Evolutionary conservation across 495 filamentous ascomycete species (phyloP).

Genomic region (Xylaria castorea): DNA sequence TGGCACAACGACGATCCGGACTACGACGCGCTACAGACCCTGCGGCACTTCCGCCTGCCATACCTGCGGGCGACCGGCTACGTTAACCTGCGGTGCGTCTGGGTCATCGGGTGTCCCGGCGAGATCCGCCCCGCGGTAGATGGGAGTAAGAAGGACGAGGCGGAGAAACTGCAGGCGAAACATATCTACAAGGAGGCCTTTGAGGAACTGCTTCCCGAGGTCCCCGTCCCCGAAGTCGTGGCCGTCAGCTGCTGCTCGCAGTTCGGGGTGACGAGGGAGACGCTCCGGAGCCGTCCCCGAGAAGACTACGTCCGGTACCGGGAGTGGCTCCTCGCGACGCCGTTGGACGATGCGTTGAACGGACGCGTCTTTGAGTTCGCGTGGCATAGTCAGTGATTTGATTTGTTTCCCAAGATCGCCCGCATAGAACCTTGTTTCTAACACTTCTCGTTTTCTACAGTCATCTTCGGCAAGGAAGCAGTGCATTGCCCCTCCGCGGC

Average conservation of each 20-base stretch:
- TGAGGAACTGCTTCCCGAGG: conserved; percentile 60
- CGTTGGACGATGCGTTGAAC: conserved; percentile 60
- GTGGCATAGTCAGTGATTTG: conserved; percentile 69
- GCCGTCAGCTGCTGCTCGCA: conserved; percentile 72
- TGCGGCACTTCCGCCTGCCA: conserved; percentile 60
- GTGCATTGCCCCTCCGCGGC: conserved; percentile 63
- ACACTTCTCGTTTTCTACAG: conserved; percentile 35
- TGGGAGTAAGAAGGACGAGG: conserved; percentile 33
- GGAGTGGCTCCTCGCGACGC: conserved; percentile 67
- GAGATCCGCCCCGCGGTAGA: conserved; percentile 57
- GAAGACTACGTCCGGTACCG: conserved; percentile 63
- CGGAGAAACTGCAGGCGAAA: conserved; percentile 47
- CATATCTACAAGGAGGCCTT: conserved; percentile 59
- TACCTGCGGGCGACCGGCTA: conserved; percentile 65
- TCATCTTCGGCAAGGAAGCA: conserved; percentile 51
- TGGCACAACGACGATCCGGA: conserved; percentile 70
- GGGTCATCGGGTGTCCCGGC: conserved; percentile 65
- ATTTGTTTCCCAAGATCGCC: conserved; percentile 27
- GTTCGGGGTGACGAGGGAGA: conserved; percentile 66
- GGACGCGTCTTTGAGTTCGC: conserved; percentile 74
- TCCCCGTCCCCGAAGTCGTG: conserved; percentile 51
- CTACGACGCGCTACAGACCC: conserved; percentile 54
- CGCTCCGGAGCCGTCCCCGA: conserved; percentile 54
- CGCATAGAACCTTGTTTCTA: neutral
- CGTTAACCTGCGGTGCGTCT: conserved; percentile 70